Evolutionary conservation across 2,329 filamentous ascomycete genomes (phyloP).

Genomic region (Pseudocercospora vitis): DNA sequence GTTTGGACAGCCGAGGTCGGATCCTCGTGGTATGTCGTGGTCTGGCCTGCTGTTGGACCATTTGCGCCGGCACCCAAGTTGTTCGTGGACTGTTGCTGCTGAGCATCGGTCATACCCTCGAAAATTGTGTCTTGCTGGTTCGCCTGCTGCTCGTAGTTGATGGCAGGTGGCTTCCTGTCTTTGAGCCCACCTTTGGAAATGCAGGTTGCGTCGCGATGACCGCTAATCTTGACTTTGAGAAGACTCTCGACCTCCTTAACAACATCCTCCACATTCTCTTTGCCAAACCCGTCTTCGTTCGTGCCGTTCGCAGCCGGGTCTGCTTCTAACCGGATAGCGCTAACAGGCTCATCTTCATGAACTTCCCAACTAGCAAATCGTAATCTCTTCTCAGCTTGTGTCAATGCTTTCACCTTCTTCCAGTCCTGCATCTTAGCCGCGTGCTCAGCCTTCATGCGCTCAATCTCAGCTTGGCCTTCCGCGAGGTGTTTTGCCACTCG

Average conservation of each 20-base stretch:
- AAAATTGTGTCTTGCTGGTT: conserved; percentile 15
- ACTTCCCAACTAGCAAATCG: conserved; percentile 61
- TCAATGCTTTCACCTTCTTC: conserved; percentile 67
- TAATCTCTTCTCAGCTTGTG: conserved; percentile 73
- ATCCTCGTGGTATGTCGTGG: conserved; percentile 18
- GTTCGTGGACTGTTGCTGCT: conserved; percentile 11
- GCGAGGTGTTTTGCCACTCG: conserved; percentile 71
- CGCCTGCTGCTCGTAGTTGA: conserved; percentile 17
- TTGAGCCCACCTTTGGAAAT: conserved; percentile 40
- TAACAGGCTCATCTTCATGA: conserved; percentile 28
- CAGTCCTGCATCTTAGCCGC: conserved; percentile 73
- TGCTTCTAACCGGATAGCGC: conserved; percentile 46
- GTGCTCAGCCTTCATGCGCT: conserved; percentile 78
- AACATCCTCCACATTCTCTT: conserved; percentile 68
- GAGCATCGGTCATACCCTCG: conserved; percentile 13
- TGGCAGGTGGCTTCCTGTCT: conserved; percentile 25
- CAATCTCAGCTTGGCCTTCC: conserved; percentile 76
- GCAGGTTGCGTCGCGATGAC: conserved; percentile 32
- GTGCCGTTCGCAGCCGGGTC: conserved; percentile 49
- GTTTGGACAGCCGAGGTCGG: conserved; percentile 12
- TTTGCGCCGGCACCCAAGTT: conserved; percentile 59
- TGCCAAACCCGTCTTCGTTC: conserved; percentile 33
- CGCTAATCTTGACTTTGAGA: conserved; percentile 63
- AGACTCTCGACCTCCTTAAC: conserved; percentile 70
- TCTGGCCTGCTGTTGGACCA: background rate